Evolutionary conservation across 352 stramenopile genomes (phyloP).

Genomic region (Globisporangium canariense): DNA sequence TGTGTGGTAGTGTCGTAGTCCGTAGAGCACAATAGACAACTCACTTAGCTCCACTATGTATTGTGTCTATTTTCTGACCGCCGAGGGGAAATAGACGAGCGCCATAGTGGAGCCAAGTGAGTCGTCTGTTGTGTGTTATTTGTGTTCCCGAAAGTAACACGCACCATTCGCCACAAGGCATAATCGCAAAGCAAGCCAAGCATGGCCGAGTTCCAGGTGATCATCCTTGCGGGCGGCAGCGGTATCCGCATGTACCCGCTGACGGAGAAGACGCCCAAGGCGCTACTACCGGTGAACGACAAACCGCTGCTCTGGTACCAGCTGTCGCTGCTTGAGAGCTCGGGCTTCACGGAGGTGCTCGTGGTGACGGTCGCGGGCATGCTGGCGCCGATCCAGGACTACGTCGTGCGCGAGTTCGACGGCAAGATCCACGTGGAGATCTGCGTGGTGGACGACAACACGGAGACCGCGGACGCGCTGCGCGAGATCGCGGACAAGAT

Average conservation of each 20-base stretch:
- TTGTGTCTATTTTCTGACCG: too few species aligned
- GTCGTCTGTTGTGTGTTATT: too few species aligned
- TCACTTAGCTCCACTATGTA: too few species aligned
- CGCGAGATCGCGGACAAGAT: slow-evolving; percentile 72
- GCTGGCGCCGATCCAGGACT: slow-evolving; percentile 69
- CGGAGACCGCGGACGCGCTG: slow-evolving; percentile 71
- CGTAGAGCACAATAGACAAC: too few species aligned
- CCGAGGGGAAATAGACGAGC: too few species aligned
- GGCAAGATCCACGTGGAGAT: slow-evolving; percentile 79
- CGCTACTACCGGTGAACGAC: slow-evolving; percentile 55
- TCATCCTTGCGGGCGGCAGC: slow-evolving; percentile 77
- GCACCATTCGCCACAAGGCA: not conserved
- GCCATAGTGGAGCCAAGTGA: too few species aligned
- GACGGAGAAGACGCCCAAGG: slow-evolving; percentile 77
- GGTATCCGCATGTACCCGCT: slow-evolving; percentile 78
- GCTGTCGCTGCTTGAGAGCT: slow-evolving; percentile 70
- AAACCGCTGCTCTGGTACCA: slow-evolving; percentile 82
- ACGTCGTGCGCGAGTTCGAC: slow-evolving; percentile 72
- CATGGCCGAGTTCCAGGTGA: slow-evolving; percentile 84
- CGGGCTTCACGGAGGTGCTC: slow-evolving; percentile 75
- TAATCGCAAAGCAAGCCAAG: not conserved
- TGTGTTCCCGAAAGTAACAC: too few species aligned
- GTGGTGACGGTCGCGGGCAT: slow-evolving; percentile 64
- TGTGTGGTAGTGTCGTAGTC: too few species aligned
- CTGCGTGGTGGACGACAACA: slow-evolving; percentile 67